phyloP scores from a whole-genome alignment of 169 alveolate genomes.

The Ichthyophthirius multifiliis region DNA sequence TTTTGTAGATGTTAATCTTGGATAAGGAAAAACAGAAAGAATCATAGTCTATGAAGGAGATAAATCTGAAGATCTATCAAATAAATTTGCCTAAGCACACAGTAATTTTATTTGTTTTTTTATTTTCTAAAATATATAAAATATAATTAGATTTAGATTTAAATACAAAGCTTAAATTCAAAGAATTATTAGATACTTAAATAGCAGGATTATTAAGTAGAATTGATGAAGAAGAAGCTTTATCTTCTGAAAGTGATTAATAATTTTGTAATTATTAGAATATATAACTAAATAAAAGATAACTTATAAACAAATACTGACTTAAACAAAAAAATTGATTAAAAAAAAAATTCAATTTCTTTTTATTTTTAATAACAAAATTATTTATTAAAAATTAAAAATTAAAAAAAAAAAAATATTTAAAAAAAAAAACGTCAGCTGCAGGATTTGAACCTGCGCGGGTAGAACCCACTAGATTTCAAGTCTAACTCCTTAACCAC shows the following conservation, averaged over 20 bases:
- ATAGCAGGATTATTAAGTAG: background rate
- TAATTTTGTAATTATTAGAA: too few relatives aligned
- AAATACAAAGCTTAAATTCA: background rate
- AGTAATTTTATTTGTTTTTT: background rate
- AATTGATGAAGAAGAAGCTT: constrained; percentile 15
- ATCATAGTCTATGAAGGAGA: constrained; percentile 75
- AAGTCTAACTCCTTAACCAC: constrained; percentile 73
- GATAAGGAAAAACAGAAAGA: constrained; percentile 53
- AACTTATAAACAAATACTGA: too few relatives aligned
- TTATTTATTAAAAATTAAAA: too few relatives aligned
- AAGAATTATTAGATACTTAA: background rate
- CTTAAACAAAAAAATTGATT: too few relatives aligned
- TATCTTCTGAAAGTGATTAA: background rate
- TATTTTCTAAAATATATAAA: too few relatives aligned
- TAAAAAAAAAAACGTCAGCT: constrained; percentile 51
- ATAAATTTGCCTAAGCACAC: constrained; percentile 59
- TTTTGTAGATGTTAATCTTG: constrained; percentile 71
- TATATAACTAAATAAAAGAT: too few relatives aligned
- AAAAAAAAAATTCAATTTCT: too few relatives aligned
- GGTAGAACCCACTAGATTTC: constrained; percentile 64
- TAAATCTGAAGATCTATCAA: constrained; percentile 69
- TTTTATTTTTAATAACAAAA: too few relatives aligned
- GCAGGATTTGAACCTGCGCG: constrained; percentile 81
- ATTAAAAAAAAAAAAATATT: too few relatives aligned
- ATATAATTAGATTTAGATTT: constrained; percentile 8